Conservation (phyloP, 805 yeast species). For the Sugiyamaella lignohabitans region DNA sequence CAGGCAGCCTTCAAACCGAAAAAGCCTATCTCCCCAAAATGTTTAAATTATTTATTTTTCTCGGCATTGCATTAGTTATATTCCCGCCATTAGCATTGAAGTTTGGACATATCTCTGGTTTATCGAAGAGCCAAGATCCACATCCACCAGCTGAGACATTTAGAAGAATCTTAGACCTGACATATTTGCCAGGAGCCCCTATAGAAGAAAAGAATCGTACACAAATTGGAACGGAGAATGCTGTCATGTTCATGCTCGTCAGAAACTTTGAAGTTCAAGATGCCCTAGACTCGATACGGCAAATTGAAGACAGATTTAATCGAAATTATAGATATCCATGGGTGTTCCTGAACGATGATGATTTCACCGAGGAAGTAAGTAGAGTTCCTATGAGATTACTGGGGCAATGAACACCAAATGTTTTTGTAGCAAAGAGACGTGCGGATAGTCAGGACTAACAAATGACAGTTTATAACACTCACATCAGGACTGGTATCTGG, state of each 20-base stretch:
- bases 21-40: background rate
- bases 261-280: slow-evolving; percentile 73
- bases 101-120: too few relatives aligned
- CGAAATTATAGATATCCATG: slow-evolving; percentile 77
- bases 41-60: too few relatives aligned
- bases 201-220: slow-evolving; percentile 24
- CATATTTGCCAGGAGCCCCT: slow-evolving; percentile 17
- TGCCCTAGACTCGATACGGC: slow-evolving; percentile 69
- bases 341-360: slow-evolving; percentile 89
- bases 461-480: slow-evolving; percentile 46
- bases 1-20: too few relatives aligned
- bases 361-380: slow-evolving; percentile 57
- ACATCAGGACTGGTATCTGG: slow-evolving; percentile 72
- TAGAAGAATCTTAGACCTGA: slow-evolving; percentile 12
- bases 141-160: background rate
- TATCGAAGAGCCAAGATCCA: too few relatives aligned
- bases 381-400: background rate
- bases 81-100: too few relatives aligned
- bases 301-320: slow-evolving; percentile 89
- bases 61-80: background rate
- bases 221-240: slow-evolving; percentile 60
- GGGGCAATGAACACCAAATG: too few relatives aligned
- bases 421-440: background rate
- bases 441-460: slow-evolving; percentile 1
- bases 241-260: slow-evolving; percentile 81